Evolutionary conservation across 345 rosid genomes (phyloP).

Genomic region (Odontarrhena argentea): DNA sequence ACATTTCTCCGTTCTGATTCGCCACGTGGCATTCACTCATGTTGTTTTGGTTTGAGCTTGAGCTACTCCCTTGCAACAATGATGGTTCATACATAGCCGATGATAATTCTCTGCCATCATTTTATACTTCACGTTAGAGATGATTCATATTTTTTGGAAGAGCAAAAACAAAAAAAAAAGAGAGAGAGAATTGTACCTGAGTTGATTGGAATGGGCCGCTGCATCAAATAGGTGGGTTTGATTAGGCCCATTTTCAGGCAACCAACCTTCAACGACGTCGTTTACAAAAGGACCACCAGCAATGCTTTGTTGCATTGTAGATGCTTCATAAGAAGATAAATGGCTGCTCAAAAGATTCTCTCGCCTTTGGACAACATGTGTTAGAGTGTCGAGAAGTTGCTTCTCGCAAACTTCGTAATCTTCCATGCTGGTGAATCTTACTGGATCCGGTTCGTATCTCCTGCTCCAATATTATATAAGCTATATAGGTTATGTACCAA

Average conservation of each 20-base stretch:
- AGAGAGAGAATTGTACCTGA: slow-evolving; percentile 23
- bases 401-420: slow-evolving; percentile 69
- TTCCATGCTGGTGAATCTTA: slow-evolving; percentile 52
- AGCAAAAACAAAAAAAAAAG: no score
- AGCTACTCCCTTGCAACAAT: slow-evolving; percentile 46
- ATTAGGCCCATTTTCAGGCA: slow-evolving; percentile 51
- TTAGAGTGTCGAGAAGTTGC: slow-evolving; percentile 58
- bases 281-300: slow-evolving; percentile 50
- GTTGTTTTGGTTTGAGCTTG: slow-evolving; percentile 45
- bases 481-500: neutral
- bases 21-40: slow-evolving; percentile 49
- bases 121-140: no score
- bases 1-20: slow-evolving; percentile 42
- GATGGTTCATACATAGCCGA: slow-evolving; percentile 49
- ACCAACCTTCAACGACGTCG: slow-evolving; percentile 56
- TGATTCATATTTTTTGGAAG: no score
- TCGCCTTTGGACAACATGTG: slow-evolving; percentile 60
- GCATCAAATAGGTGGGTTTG: slow-evolving; percentile 53
- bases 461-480: slow-evolving; percentile 37
- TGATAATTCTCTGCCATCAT: slow-evolving; percentile 37
- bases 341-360: slow-evolving; percentile 51
- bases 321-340: slow-evolving; percentile 58
- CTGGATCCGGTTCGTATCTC: slow-evolving; percentile 65
- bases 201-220: slow-evolving; percentile 49
- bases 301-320: slow-evolving; percentile 44